These are phyloP conservation scores for Lactarius psammicola DNA, from an alignment of 768 basidiomycete genomes.

Conservation along the genomic window DNA sequence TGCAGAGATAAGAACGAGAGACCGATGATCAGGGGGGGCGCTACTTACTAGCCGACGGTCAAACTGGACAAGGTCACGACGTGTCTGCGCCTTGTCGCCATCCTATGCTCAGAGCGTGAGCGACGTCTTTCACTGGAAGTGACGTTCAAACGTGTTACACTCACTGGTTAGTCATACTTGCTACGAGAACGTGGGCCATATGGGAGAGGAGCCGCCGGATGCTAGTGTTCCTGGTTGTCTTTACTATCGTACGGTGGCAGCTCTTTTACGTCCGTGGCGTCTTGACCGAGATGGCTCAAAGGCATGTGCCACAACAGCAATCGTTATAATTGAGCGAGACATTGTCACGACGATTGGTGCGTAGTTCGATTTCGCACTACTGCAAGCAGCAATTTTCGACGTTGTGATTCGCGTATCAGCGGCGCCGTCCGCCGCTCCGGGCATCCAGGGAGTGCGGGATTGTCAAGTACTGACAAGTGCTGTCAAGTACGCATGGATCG, in stretches of 20 bases:
- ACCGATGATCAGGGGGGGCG: neutral
- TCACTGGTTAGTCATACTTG: conserved; percentile 32
- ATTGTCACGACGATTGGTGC: conserved; percentile 2
- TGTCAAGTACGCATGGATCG: conserved; percentile 5
- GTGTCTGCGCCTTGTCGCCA: conserved; percentile 3
- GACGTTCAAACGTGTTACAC: neutral
- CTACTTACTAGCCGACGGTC: neutral
- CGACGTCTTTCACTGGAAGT: neutral
- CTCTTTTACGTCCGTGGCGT: neutral
- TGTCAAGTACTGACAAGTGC: conserved; percentile 7
- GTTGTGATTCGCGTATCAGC: neutral
- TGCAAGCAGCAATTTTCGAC: neutral
- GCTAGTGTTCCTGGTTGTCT: neutral
- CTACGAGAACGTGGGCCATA: conserved; percentile 34
- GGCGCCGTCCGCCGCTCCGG: neutral
- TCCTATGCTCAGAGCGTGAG: conserved; percentile 19
- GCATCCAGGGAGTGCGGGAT: neutral
- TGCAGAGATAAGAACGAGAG: neutral
- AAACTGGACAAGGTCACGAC: neutral
- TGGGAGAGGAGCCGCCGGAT: conserved; percentile 31
- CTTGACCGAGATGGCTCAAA: neutral
- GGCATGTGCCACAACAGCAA: conserved; percentile 7
- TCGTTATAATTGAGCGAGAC: neutral
- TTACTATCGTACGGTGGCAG: neutral
- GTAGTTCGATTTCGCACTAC: neutral